Conservation (phyloP, 306 rosid genomes). For the Ormosia semicastrata region DNA sequence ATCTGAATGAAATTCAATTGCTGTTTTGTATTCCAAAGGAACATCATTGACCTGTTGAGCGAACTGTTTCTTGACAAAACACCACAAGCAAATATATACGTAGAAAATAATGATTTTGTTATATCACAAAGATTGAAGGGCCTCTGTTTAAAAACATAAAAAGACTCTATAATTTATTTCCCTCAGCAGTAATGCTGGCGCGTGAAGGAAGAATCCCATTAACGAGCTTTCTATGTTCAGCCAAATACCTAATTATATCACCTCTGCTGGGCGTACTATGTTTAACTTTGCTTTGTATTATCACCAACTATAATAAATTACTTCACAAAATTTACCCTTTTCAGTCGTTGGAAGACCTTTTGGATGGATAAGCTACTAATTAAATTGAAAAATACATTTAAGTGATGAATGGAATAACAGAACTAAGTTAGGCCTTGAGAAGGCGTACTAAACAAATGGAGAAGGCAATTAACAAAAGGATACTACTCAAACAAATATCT, state of each 20-base stretch:
- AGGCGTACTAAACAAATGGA: background rate
- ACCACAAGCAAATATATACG: conserved; percentile 32
- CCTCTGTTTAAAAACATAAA: background rate
- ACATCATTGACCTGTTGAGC: conserved; percentile 60
- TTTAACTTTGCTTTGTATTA: background rate
- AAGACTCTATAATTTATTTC: background rate
- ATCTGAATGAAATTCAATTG: conserved; percentile 43
- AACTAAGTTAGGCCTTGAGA: background rate
- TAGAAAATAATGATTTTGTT: background rate
- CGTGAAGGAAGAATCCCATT: conserved; percentile 34
- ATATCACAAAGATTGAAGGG: background rate
- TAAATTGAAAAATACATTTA: background rate
- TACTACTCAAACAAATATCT: background rate
- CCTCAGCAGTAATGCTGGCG: conserved; percentile 25
- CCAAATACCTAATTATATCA: conserved; percentile 34
- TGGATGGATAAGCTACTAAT: background rate
- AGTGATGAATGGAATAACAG: background rate
- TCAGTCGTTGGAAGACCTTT: background rate
- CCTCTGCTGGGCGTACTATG: conserved; percentile 5
- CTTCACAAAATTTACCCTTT: background rate
- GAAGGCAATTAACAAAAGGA: background rate
- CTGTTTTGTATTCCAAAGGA: conserved; percentile 41
- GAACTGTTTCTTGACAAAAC: conserved; percentile 50
- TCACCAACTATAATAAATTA: conserved; percentile 9
- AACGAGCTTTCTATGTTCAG: conserved; percentile 12